Percentiles rank a stretch among this genome's conserved stretches.
phyloP scores from a whole-genome alignment of 2,329 filamentous ascomycete genomes.

The Gyromitra esculenta region DNA sequence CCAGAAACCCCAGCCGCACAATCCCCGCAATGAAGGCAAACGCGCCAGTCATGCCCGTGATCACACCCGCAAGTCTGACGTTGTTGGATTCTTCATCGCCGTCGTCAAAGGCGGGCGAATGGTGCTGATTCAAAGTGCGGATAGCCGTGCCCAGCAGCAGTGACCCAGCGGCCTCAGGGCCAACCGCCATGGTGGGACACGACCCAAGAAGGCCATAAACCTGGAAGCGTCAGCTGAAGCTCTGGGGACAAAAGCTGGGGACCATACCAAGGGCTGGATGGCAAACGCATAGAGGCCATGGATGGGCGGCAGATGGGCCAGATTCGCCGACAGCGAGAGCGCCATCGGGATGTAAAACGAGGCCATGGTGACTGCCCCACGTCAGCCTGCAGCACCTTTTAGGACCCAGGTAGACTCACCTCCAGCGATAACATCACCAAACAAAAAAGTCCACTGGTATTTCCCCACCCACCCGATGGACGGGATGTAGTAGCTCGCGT shows the following conservation, averaged over 20 bases:
- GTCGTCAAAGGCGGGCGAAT: conserved; percentile 75
- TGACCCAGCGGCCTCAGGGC: conserved; percentile 92
- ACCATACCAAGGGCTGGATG: conserved; percentile 75
- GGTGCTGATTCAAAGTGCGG: conserved; percentile 75
- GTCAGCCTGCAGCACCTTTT: neutral
- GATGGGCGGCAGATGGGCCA: conserved; percentile 90
- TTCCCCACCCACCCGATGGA: conserved; percentile 89
- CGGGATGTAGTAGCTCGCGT: conserved; percentile 91
- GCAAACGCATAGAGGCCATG: conserved; percentile 95
- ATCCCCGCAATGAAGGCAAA: conserved; percentile 89
- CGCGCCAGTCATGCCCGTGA: conserved; percentile 85
- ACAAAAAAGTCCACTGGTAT: conserved; percentile 82
- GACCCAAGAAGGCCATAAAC: conserved; percentile 91
- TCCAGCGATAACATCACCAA: conserved; percentile 86
- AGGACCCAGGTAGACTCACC: conserved; percentile 52
- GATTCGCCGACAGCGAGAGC: conserved; percentile 88
- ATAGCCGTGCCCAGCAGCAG: conserved; percentile 78
- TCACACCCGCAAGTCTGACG: conserved; percentile 84
- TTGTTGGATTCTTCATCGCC: conserved; percentile 74
- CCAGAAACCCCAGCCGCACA: conserved; percentile 86
- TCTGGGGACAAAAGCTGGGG: neutral
- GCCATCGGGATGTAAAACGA: conserved; percentile 99
- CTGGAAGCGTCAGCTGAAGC: conserved; percentile 30
- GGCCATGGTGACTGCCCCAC: conserved; percentile 79
- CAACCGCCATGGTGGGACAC: conserved; percentile 91